Evolutionary conservation across 129 eudicot genomes (phyloP).

Genomic region (Tagetes erecta): DNA sequence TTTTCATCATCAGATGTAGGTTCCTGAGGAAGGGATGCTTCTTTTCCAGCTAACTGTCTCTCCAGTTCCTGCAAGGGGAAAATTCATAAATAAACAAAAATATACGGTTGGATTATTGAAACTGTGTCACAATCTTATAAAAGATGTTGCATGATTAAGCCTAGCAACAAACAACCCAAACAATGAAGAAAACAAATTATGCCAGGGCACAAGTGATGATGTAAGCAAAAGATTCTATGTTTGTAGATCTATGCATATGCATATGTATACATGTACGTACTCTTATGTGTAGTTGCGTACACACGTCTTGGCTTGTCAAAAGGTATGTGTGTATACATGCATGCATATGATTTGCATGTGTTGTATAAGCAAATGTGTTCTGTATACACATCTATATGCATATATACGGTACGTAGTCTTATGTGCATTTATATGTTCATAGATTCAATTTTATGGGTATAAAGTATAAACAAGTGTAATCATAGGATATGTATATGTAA

Average conservation of each 20-base stretch:
- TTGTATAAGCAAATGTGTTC: background rate
- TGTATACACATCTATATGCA: background rate
- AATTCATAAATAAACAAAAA: background rate
- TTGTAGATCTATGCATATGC: background rate
- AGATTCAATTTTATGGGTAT: background rate
- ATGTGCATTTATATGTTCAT: background rate
- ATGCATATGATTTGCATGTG: background rate
- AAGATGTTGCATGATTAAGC: background rate
- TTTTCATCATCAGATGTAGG: slow-evolving; percentile 91
- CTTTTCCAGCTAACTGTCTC: slow-evolving; percentile 91
- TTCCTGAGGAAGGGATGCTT: slow-evolving; percentile 90
- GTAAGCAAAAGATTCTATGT: background rate
- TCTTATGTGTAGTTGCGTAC: background rate
- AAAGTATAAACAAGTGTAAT: background rate
- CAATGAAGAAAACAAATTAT: background rate
- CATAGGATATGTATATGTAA: background rate
- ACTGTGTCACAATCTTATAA: background rate
- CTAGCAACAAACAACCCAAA: background rate
- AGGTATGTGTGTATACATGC: background rate
- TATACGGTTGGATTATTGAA: background rate
- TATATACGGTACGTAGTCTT: background rate
- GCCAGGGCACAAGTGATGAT: background rate
- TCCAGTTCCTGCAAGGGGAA: slow-evolving; percentile 67
- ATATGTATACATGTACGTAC: background rate
- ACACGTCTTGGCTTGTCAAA: background rate